Evolutionary conservation across 179 eudicot genomes (phyloP).

Genomic region (Carnegiea gigantea): DNA sequence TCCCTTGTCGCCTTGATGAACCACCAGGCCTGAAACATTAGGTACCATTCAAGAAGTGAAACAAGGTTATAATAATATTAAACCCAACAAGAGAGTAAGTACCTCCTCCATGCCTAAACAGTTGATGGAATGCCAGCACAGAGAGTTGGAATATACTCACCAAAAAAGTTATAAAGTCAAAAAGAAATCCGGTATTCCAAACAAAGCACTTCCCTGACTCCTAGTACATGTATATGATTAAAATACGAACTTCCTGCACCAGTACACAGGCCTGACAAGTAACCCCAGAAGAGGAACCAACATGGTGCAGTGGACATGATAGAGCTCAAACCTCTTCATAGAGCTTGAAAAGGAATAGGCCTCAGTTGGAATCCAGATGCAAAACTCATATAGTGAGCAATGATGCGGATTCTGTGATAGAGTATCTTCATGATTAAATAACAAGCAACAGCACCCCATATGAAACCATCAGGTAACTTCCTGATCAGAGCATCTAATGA

Average conservation of each 20-base stretch:
- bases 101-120: constrained; percentile 13
- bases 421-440: not conserved
- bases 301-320: not conserved
- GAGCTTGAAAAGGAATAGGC: not conserved
- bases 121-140: constrained; percentile 7
- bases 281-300: constrained; percentile 14
- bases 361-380: constrained; percentile 9
- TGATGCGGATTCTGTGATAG: not conserved
- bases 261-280: constrained; percentile 16
- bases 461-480: constrained; percentile 2
- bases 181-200: constrained; percentile 23
- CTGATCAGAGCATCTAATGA: constrained; percentile 6
- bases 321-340: constrained; percentile 10
- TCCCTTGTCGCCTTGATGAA: constrained; percentile 40
- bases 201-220: constrained; percentile 24
- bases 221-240: constrained; percentile 8
- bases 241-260: constrained; percentile 4
- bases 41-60: constrained; percentile 23
- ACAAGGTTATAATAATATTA: constrained; percentile 10
- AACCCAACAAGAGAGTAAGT: not conserved
- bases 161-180: not conserved
- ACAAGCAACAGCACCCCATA: constrained; percentile 7
- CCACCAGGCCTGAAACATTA: constrained; percentile 59
- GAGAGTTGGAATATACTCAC: constrained; percentile 14
- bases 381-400: not conserved